phyloP scores from a whole-genome alignment of 495 filamentous ascomycete species.

The Tuber indicum region DNA sequence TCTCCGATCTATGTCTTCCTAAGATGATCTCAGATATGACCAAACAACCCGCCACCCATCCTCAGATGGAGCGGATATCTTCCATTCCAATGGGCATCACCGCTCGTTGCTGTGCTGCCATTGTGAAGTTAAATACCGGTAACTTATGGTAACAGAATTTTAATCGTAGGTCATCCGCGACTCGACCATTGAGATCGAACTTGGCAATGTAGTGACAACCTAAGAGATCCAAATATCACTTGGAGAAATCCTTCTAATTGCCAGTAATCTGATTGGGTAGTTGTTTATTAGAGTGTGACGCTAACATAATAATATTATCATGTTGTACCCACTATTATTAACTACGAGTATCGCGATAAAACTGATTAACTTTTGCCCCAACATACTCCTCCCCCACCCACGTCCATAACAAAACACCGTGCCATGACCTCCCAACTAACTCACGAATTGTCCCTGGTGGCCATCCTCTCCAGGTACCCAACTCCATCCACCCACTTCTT shows the following conservation, averaged over 20 bases:
- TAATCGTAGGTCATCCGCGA: no score
- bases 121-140: no score
- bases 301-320: background rate
- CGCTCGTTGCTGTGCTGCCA: no score
- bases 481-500: background rate
- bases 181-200: no score
- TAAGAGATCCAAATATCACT: background rate
- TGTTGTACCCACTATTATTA: background rate
- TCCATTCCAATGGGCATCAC: no score
- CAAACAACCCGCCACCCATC: no score
- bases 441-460: background rate
- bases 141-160: no score
- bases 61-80: no score
- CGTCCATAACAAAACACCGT: background rate
- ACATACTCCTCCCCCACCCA: background rate
- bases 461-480: slow-evolving; percentile 1
- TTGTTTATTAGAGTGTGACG: background rate
- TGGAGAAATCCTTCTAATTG: no score
- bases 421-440: background rate
- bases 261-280: background rate
- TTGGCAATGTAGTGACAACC: no score
- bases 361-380: background rate
- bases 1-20: no score
- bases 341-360: background rate
- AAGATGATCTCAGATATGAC: no score